phyloP scores from a whole-genome alignment of 2,329 filamentous ascomycete genomes.

The Epichloe glyceriae region DNA sequence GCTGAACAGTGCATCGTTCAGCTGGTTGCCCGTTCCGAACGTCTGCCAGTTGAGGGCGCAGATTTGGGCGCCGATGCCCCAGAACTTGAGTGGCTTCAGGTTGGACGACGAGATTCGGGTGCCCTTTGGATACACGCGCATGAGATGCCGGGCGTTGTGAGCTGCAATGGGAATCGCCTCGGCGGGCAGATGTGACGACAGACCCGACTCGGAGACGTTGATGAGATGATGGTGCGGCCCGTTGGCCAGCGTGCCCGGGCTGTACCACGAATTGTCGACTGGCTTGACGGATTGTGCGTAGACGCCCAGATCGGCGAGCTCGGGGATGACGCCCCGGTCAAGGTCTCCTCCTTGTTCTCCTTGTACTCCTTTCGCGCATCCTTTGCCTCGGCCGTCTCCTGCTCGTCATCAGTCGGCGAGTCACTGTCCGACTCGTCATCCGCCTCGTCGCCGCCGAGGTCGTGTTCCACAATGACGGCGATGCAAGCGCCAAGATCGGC shows the following conservation, averaged over 20 bases:
- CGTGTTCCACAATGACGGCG: constrained; percentile 55
- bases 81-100: constrained; percentile 49
- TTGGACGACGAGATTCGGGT: constrained; percentile 55
- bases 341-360: constrained; percentile 38
- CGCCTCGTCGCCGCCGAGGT: constrained; percentile 30
- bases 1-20: constrained; percentile 55
- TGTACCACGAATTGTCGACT: constrained; percentile 51
- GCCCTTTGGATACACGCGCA: constrained; percentile 58
- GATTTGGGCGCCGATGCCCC: constrained; percentile 55
- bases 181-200: constrained; percentile 36
- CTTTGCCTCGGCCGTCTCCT: constrained; percentile 30
- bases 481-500: constrained; percentile 49
- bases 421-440: constrained; percentile 17
- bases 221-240: constrained; percentile 53
- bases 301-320: constrained; percentile 51
- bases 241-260: constrained; percentile 34
- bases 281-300: constrained; percentile 61
- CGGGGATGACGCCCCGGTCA: constrained; percentile 44
- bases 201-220: constrained; percentile 53
- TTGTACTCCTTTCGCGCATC: constrained; percentile 39
- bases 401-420: constrained; percentile 20
- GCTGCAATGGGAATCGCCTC: constrained; percentile 33
- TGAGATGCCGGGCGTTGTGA: constrained; percentile 54
- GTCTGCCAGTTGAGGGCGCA: constrained; percentile 60
- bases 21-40: constrained; percentile 51